A percentile compares a stretch with the other conserved stretches of the same genome.
Conservation (phyloP, 106 monocot species). For the Dendrobium officinale region DNA sequence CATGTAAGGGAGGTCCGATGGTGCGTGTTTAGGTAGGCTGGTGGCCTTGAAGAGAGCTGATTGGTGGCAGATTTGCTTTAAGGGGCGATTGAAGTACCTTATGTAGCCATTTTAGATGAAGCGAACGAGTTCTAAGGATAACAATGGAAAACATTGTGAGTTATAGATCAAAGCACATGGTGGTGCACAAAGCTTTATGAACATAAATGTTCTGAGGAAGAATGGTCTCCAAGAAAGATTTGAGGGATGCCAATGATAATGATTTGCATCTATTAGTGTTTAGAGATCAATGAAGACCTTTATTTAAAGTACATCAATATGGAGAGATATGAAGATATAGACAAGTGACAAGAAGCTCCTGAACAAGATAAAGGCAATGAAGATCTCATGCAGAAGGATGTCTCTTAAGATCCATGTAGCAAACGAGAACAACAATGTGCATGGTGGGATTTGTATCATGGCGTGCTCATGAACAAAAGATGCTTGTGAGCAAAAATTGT, state of each 20-base stretch:
- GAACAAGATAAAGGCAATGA: neutral
- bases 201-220: too few relatives aligned
- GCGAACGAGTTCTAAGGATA: too few relatives aligned
- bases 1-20: too few relatives aligned
- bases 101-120: too few relatives aligned
- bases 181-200: too few relatives aligned
- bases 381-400: neutral
- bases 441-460: neutral
- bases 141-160: too few relatives aligned
- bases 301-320: neutral
- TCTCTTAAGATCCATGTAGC: neutral
- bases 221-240: too few relatives aligned
- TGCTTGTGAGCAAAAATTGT: neutral
- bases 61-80: too few relatives aligned
- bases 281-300: neutral
- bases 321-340: neutral
- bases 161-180: too few relatives aligned
- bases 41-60: too few relatives aligned
- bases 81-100: too few relatives aligned
- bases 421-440: neutral
- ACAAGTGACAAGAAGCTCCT: neutral
- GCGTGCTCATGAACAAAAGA: neutral
- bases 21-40: too few relatives aligned
- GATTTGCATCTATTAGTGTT: neutral
- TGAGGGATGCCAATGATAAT: neutral